phyloP scores from a whole-genome alignment of 495 filamentous ascomycete genomes.

The Penicillium crystallinum region DNA sequence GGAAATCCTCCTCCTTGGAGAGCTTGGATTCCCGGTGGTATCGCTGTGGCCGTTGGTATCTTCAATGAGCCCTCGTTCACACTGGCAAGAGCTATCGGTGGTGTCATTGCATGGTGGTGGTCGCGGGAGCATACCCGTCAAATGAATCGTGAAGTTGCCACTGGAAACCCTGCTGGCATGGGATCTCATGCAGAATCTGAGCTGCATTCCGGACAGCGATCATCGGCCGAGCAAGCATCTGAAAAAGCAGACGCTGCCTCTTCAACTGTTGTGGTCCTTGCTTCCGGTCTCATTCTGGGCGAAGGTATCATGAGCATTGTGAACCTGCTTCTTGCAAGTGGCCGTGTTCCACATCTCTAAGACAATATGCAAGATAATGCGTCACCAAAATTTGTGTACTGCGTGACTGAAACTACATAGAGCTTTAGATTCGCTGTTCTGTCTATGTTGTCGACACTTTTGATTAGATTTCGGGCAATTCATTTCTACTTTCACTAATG shows the following conservation, averaged over 20 bases:
- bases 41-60: conserved; percentile 95
- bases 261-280: conserved; percentile 57
- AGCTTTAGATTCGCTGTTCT: background rate
- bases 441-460: no score
- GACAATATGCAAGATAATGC: background rate
- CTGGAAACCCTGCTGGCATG: background rate
- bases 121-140: conserved; percentile 21
- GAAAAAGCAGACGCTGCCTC: conserved; percentile 40
- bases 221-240: conserved; percentile 21
- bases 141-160: background rate
- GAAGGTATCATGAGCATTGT: conserved; percentile 93
- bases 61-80: conserved; percentile 98
- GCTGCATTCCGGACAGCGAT: background rate
- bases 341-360: conserved; percentile 69
- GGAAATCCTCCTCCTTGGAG: conserved; percentile 32
- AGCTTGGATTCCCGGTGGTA: conserved; percentile 74
- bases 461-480: no score
- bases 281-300: conserved; percentile 81
- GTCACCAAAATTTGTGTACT: background rate
- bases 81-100: conserved; percentile 80
- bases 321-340: conserved; percentile 78
- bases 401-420: background rate
- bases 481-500: background rate
- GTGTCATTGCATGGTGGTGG: conserved; percentile 75
- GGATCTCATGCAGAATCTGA: background rate